phyloP scores from a whole-genome alignment of 768 basidiomycete species.

The Tylopilus intermedius region DNA sequence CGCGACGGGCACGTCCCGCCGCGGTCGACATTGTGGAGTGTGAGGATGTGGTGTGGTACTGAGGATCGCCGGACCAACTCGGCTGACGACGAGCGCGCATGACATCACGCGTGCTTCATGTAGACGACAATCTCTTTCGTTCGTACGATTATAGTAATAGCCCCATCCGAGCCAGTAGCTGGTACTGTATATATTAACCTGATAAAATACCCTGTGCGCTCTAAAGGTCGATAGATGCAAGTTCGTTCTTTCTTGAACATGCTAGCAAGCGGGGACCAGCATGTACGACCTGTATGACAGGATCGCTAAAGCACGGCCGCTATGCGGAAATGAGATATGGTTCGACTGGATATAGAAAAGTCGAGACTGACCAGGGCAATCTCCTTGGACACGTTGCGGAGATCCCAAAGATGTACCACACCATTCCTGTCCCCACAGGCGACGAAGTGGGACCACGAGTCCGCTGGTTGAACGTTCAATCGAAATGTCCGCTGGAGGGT shows the following conservation, averaged over 20 bases:
- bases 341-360: background rate
- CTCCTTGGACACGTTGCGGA: slow-evolving; percentile 34
- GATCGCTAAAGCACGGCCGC: slow-evolving; percentile 34
- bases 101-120: background rate
- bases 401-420: slow-evolving; percentile 43
- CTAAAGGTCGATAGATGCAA: slow-evolving; percentile 25
- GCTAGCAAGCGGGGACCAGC: slow-evolving; percentile 32
- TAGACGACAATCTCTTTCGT: background rate
- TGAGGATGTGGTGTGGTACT: background rate
- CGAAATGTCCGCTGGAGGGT: slow-evolving; percentile 9
- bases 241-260: slow-evolving; percentile 37
- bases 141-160: background rate
- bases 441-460: slow-evolving; percentile 33
- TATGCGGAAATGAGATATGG: slow-evolving; percentile 12
- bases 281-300: slow-evolving; percentile 37
- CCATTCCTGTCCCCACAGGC: slow-evolving; percentile 43
- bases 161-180: background rate
- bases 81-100: background rate
- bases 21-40: slow-evolving; percentile 22
- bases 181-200: background rate
- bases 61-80: slow-evolving; percentile 1
- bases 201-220: slow-evolving; percentile 7
- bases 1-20: slow-evolving; percentile 36
- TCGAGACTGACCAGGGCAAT: slow-evolving; percentile 20
- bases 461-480: slow-evolving; percentile 18